Evolutionary conservation across 257 asterid species (phyloP).

Genomic region (Pogostemon cablin): DNA sequence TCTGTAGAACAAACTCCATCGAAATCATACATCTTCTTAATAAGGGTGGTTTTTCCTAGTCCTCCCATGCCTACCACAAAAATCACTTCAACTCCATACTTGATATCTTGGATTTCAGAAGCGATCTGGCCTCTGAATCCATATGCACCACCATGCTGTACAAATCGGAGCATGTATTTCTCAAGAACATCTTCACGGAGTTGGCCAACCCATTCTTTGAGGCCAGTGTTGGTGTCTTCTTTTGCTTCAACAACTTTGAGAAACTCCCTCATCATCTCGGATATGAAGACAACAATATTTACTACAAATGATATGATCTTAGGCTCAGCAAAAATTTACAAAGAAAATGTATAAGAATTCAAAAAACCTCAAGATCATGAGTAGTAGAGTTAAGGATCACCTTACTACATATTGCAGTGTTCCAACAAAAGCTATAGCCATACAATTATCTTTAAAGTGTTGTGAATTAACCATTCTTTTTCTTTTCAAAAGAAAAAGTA

Average conservation of each 20-base stretch:
- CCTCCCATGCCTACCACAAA: slow-evolving; percentile 14
- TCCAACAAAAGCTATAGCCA: no score
- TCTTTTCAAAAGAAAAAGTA: no score
- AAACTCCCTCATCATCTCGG: slow-evolving; percentile 40
- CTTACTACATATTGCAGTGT: no score
- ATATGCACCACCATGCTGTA: not conserved
- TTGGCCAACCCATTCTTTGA: slow-evolving; percentile 42
- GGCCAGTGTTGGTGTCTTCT: slow-evolving; percentile 3
- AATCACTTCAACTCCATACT: slow-evolving; percentile 14
- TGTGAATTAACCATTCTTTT: no score
- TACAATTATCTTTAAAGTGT: no score
- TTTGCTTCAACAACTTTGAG: slow-evolving; percentile 41
- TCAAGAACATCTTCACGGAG: slow-evolving; percentile 37
- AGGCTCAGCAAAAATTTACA: no score
- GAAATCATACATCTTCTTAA: slow-evolving; percentile 9
- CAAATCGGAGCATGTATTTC: slow-evolving; percentile 35
- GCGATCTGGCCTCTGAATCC: slow-evolving; percentile 24
- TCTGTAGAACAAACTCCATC: slow-evolving; percentile 2
- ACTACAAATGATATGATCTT: no score
- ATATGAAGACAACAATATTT: not conserved
- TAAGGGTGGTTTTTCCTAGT: not conserved
- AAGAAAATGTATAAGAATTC: no score
- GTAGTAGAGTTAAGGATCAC: no score
- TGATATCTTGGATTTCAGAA: slow-evolving; percentile 27
- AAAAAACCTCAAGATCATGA: no score